Base-by-base conservation (phyloP, 306 rosid genomes). In the Erythrophleum fordii region DNA sequence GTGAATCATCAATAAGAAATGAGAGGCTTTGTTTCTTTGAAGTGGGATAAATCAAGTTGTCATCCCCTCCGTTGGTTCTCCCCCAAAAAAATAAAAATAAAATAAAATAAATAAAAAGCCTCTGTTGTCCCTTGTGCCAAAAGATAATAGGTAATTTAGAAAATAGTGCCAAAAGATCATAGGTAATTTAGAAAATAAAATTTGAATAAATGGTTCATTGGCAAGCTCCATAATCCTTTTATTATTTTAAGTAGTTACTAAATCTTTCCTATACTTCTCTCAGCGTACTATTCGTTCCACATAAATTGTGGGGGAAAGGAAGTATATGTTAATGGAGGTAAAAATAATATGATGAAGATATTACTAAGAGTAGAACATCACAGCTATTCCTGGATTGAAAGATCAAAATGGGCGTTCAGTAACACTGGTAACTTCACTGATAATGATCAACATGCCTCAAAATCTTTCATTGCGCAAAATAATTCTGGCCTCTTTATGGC, bases 241-340 rank as follows among this genome's bases (percentile, higher is more conserved):
- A 3, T 35, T 2, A 26, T 64, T 41, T 23, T 83, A 0, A 48
- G 8, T 28, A 49, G 59, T 16, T 9, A 51, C n/a, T n/a, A n/a
- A n/a, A 25, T 25, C 11, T 34, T 26, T 73, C 8, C 34, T 59
- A 28, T 25, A 41, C 74, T 53, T 55, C 14, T 29, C 26, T 17
- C 83, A 83, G 92, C 31, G 35, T 68, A 13, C 71, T 86, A 83
- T 62, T 82, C 82, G 34, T 45, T 86, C 53, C 84, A 18, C 75
- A 82, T 86, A 71, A 88, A 88, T 66, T 86, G 89, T 73, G 92
- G 90, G 20, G 90, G 92, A 13, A 73, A 49, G 31, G 77, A 68
- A 52, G 80, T 52, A 44, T 76, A 49, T 0, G 17, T 45, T 1
- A 52, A 25, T 73, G 82, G 76, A 9, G 74, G 62, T 22, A n/a